phyloP scores from a whole-genome alignment of 192 early-diverging fungal species.

The Backusella luteola region DNA sequence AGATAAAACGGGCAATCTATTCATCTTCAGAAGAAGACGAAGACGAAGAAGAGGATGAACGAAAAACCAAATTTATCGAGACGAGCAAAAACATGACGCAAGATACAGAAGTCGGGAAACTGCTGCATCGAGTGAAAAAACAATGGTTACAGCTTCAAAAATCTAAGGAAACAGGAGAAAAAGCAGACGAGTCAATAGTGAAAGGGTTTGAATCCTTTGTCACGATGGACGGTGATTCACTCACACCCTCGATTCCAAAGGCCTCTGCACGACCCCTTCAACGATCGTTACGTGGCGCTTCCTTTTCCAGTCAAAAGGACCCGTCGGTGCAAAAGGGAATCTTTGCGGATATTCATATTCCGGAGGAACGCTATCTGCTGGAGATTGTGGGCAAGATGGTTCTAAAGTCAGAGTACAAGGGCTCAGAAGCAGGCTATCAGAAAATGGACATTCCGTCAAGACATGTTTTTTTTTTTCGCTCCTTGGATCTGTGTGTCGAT shows the following conservation, averaged over 20 bases:
- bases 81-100: background rate
- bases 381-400: constrained; percentile 76
- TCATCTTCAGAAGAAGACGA: background rate
- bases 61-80: background rate
- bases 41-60: background rate
- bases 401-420: constrained; percentile 64
- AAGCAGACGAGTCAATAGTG: background rate
- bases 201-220: background rate
- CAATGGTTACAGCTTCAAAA: constrained; percentile 11
- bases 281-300: background rate
- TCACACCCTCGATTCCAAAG: constrained; percentile 10
- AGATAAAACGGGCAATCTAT: background rate
- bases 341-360: constrained; percentile 35
- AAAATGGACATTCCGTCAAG: constrained; percentile 60
- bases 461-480: constrained; percentile 67
- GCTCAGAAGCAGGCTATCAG: constrained; percentile 60
- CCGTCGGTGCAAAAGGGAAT: constrained; percentile 10
- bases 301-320: constrained; percentile 6
- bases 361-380: constrained; percentile 58
- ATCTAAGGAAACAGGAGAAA: background rate
- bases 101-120: constrained; percentile 4
- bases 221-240: background rate
- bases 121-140: constrained; percentile 3
- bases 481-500: constrained; percentile 67
- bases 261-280: constrained; percentile 2